Conservation (phyloP, 352 stramenopile genomes). For the Aphanomyces astaci region DNA sequence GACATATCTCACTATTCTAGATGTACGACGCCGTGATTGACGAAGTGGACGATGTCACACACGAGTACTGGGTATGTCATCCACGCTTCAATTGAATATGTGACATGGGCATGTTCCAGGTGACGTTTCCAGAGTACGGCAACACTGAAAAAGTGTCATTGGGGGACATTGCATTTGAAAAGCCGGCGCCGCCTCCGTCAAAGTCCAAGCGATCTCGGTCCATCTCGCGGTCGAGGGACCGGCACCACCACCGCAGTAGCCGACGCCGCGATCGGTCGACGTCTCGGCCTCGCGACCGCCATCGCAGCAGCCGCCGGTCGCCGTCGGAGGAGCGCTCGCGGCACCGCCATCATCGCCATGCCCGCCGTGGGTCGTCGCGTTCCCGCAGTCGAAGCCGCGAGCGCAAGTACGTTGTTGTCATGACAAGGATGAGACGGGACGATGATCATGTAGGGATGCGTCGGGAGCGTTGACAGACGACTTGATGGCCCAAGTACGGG, state of each 20-base stretch:
- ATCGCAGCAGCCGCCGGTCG: slow-evolving; percentile 22
- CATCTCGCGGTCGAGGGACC: slow-evolving; percentile 27
- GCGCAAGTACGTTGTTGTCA: slow-evolving; percentile 23
- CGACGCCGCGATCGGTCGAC: slow-evolving; percentile 38
- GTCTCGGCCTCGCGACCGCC: slow-evolving; percentile 30
- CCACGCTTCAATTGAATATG: background rate
- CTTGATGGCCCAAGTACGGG: slow-evolving; percentile 86
- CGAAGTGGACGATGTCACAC: slow-evolving; percentile 75
- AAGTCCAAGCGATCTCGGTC: slow-evolving; percentile 35
- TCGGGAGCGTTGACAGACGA: slow-evolving; percentile 45
- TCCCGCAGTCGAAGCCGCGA: slow-evolving; percentile 32
- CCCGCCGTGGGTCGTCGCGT: background rate
- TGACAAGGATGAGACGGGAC: too few relatives aligned
- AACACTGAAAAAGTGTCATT: slow-evolving; percentile 92
- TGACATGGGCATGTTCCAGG: slow-evolving; percentile 28
- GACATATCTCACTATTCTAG: slow-evolving; percentile 27
- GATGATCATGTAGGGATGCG: too few relatives aligned
- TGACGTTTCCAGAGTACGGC: slow-evolving; percentile 96
- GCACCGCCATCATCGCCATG: slow-evolving; percentile 14
- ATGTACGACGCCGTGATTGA: slow-evolving; percentile 97
- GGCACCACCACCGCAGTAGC: slow-evolving; percentile 26
- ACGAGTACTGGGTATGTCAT: slow-evolving; percentile 50
- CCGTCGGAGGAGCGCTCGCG: slow-evolving; percentile 25
- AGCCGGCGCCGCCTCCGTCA: slow-evolving; percentile 29
- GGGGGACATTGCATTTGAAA: slow-evolving; percentile 89